Evolutionary conservation across 805 yeast species (phyloP).

Genomic region (Saturnispora sekii): DNA sequence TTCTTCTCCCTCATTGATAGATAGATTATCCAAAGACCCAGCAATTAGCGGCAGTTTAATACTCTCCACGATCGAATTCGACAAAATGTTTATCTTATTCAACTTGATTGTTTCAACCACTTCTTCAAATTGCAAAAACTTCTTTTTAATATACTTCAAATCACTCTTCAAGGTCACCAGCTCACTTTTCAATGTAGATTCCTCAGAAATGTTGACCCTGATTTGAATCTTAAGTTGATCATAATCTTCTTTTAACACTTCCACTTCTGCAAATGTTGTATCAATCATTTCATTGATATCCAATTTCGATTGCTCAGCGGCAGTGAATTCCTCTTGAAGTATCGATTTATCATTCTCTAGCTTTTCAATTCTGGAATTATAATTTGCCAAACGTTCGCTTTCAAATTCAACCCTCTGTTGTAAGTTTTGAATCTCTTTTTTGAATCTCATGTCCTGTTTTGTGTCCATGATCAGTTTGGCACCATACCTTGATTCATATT

Average conservation of each 20-base stretch:
- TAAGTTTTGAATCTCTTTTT: conserved; percentile 51
- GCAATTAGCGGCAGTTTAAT: conserved; percentile 51
- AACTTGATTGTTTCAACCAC: conserved; percentile 41
- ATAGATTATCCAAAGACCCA: conserved; percentile 52
- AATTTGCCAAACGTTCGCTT: conserved; percentile 45
- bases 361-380: conserved; percentile 35
- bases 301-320: conserved; percentile 27
- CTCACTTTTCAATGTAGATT: conserved; percentile 22
- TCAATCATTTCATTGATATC: conserved; percentile 27
- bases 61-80: conserved; percentile 67
- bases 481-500: conserved; percentile 66
- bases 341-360: conserved; percentile 31
- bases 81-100: conserved; percentile 50
- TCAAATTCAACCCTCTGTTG: conserved; percentile 60
- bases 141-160: conserved; percentile 24
- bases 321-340: conserved; percentile 27
- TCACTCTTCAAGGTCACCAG: conserved; percentile 26
- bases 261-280: conserved; percentile 32
- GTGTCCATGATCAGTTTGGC: conserved; percentile 43
- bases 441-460: conserved; percentile 50
- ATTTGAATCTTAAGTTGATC: conserved; percentile 12
- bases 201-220: conserved; percentile 12
- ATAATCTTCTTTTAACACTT: conserved; percentile 29
- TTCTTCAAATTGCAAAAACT: conserved; percentile 38
- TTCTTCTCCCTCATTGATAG: conserved; percentile 31